phyloP scores from a whole-genome alignment of 2,329 filamentous ascomycete species.

The Zymoseptoria brevis region DNA sequence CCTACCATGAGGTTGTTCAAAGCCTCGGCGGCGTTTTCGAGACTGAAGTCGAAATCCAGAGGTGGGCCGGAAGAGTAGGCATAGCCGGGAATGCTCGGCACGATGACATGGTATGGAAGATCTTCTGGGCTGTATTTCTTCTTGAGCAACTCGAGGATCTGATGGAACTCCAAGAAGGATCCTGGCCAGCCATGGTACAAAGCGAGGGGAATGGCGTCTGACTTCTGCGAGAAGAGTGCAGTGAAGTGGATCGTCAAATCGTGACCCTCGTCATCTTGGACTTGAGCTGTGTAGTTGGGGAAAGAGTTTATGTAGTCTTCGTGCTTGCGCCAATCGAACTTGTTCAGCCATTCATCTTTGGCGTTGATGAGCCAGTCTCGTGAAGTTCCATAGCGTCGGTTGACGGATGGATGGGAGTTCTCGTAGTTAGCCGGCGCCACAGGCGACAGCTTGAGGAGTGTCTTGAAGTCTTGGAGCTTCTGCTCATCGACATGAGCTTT shows the following conservation, averaged over 20 bases:
- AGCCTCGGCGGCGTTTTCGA: conserved; percentile 34
- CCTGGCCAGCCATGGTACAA: conserved; percentile 34
- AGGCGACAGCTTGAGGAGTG: conserved; percentile 41
- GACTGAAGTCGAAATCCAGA: conserved; percentile 35
- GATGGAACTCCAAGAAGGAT: conserved; percentile 29
- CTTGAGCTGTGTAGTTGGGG: conserved; percentile 41
- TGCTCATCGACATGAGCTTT: conserved; percentile 36
- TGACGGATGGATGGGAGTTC: conserved; percentile 25
- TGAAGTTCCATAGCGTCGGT: conserved; percentile 37
- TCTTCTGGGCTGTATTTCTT: conserved; percentile 41
- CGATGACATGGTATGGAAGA: conserved; percentile 49
- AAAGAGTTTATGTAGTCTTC: conserved; percentile 42
- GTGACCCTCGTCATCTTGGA: conserved; percentile 34
- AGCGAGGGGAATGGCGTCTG: conserved; percentile 31
- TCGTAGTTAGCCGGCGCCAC: conserved; percentile 44
- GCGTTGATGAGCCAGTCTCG: conserved; percentile 40
- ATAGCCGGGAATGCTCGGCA: conserved; percentile 48
- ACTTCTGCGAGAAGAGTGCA: conserved; percentile 45
- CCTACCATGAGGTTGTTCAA: conserved; percentile 44
- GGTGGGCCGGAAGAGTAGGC: conserved; percentile 40
- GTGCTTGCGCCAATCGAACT: conserved; percentile 34
- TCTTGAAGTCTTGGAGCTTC: conserved; percentile 39
- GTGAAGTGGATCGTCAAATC: conserved; percentile 45
- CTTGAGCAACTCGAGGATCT: conserved; percentile 27
- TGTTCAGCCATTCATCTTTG: conserved; percentile 30